Base-by-base conservation (phyloP, 1,139 yeast genomes). In the Zhuliangozyma parablackwelliae region DNA sequence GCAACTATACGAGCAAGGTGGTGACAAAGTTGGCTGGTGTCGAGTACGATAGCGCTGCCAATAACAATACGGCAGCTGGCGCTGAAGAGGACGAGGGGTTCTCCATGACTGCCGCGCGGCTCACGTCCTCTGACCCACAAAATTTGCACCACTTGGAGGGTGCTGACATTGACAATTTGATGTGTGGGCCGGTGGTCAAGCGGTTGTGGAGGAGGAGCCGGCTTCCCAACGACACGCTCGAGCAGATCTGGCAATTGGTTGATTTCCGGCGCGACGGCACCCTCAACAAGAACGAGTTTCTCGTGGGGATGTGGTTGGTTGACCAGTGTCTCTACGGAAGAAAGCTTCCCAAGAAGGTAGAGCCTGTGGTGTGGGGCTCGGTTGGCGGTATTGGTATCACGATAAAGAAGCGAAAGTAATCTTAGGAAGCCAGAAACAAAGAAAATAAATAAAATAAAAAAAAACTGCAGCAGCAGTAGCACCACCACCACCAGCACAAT, bases 281-380 rank as follows among this genome's bases (percentile, higher is more conserved):
- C 0, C 64, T 90, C 37, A 86, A 83, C 50, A 77, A 86, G 43
- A 82, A 80, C 33, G 90, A 90, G 45, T 92, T 92, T 51, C 63
- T 90, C 29, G 94, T 89, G 10, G 98, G 96, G 0, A 88, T 85
- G 87, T 90, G 97, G 97, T 62, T 88, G 7, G 92, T 90, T 1
- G 97, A 90, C 58, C 97, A 90, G 57, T 86, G 96, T 53, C 67
- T 90, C n/a, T 92, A 90, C 54, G 97, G 97, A 0, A 70, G 96
- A 28, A 92, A 92, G 57, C 65, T 92, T 35, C 97, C 97, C 0
- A 73, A 76, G 46, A 63, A 62, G 27, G 75, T 84, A 3, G 75
- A 70, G 48, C 70, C 68, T 10, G 64, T 65, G 30, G 77, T 83
- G 1, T 84, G 92, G 92, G 71, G 71, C 29, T 81, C 87, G 57